Conservation (phyloP, 2,329 filamentous ascomycete genomes). For the Plectosphaerella sp. region DNA sequence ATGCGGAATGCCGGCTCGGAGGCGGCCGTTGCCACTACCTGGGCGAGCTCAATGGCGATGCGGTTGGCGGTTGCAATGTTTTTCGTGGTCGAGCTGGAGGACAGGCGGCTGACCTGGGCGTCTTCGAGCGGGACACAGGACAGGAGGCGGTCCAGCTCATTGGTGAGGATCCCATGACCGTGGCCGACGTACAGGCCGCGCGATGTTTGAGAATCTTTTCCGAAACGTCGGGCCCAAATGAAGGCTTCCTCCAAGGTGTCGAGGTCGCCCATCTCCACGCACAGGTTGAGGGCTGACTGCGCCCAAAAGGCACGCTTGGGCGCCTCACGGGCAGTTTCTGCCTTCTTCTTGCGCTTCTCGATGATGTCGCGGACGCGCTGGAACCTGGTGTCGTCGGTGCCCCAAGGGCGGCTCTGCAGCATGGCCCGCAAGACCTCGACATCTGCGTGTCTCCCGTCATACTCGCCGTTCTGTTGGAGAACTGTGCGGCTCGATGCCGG, state of each 20-base stretch:
- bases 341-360: slow-evolving; percentile 15
- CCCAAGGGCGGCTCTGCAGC: background rate
- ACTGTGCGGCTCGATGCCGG: background rate
- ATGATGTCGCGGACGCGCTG: slow-evolving; percentile 9
- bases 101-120: background rate
- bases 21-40: slow-evolving; percentile 2
- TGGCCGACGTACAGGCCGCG: slow-evolving; percentile 12
- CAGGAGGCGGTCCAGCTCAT: slow-evolving; percentile 13
- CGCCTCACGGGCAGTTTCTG: slow-evolving; percentile 16
- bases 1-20: too few relatives aligned
- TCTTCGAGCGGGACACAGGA: background rate
- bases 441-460: background rate
- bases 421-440: background rate
- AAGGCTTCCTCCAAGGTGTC: slow-evolving; percentile 16
- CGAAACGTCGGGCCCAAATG: slow-evolving; percentile 22
- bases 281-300: slow-evolving; percentile 18
- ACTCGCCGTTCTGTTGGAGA: background rate
- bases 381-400: slow-evolving; percentile 7
- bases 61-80: slow-evolving; percentile 3
- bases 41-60: slow-evolving; percentile 8
- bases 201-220: slow-evolving; percentile 16
- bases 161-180: slow-evolving; percentile 1
- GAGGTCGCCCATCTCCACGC: slow-evolving; percentile 18
- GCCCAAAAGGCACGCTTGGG: slow-evolving; percentile 18
- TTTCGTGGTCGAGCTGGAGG: background rate